phyloP scores from a whole-genome alignment of 306 rosid genomes.

The Pachyrhizus erosus region DNA sequence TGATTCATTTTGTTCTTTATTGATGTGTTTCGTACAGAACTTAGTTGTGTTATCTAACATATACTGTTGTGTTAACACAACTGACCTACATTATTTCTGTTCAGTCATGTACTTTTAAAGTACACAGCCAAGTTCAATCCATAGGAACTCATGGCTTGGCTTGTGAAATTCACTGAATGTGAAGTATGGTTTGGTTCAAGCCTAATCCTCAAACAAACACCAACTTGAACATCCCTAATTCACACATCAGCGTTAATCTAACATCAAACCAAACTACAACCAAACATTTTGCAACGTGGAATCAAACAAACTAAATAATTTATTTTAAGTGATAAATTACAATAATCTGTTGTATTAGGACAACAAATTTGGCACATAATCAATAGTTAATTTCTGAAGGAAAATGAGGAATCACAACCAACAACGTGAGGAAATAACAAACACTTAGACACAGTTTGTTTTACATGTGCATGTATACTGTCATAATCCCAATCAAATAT shows the following conservation, averaged over 20 bases:
- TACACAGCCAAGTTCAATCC: too few species aligned
- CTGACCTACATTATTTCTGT: too few species aligned
- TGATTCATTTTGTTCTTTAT: neutral
- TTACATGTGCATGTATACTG: neutral
- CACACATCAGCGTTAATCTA: slow-evolving; percentile 16
- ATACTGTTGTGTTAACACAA: too few species aligned
- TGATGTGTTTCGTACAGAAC: too few species aligned
- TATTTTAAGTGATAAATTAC: neutral
- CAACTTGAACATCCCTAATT: neutral
- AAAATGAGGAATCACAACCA: neutral
- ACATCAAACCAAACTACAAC: slow-evolving; percentile 7
- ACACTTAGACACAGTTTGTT: neutral
- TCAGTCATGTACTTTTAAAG: too few species aligned
- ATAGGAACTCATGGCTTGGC: too few species aligned
- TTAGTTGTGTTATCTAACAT: too few species aligned
- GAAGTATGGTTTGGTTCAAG: slow-evolving; percentile 11
- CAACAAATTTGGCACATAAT: neutral
- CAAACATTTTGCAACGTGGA: neutral
- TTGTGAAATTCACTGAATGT: slow-evolving; percentile 9
- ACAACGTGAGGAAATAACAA: neutral
- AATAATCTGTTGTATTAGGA: neutral
- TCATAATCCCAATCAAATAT: neutral
- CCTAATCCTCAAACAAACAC: slow-evolving; percentile 27
- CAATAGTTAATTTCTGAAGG: neutral
- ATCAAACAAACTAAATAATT: neutral